These are phyloP conservation scores for Passiflora organensis DNA, from an alignment of 345 rosid species.

Conservation along the genomic window DNA sequence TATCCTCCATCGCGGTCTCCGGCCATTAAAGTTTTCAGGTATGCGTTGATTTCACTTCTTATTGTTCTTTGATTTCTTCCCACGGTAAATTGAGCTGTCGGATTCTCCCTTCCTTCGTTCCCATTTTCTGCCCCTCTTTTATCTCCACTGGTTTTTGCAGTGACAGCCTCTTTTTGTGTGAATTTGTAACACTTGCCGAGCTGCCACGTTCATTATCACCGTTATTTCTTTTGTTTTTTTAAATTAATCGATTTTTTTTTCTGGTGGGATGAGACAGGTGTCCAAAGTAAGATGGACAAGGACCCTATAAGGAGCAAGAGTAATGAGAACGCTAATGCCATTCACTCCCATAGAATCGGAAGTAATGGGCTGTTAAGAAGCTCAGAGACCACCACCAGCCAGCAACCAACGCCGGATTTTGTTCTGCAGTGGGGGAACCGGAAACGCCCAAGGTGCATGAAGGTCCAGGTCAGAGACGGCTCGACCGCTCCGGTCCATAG, in stretches of 20 bases:
- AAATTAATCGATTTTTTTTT: not conserved
- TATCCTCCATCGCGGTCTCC: no score
- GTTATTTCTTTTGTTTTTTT: not conserved
- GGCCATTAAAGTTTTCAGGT: no score
- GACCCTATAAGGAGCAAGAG: conserved; percentile 29
- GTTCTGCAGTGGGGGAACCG: conserved; percentile 71
- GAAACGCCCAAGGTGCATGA: conserved; percentile 71
- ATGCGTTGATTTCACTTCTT: no score
- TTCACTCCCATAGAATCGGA: conserved; percentile 17
- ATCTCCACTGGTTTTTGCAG: not conserved
- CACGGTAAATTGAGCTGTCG: not conserved
- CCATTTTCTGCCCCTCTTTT: not conserved
- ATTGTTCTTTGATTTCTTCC: no score
- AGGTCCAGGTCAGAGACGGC: conserved; percentile 52
- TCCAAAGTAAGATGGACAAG: conserved; percentile 43
- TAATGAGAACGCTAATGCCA: conserved; percentile 14
- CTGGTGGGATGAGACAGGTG: conserved; percentile 26
- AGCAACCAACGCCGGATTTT: conserved; percentile 44
- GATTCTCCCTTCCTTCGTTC: not conserved
- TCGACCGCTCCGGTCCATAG: conserved; percentile 31
- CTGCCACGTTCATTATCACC: not conserved
- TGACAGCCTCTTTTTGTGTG: conserved; percentile 4
- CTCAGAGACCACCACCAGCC: conserved; percentile 26
- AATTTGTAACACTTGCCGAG: conserved; percentile 9
- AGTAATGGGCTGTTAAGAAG: conserved; percentile 27